Percentiles rank a stretch among this genome's conserved stretches.
Evolutionary conservation across 2,329 filamentous ascomycete species (phyloP).

Genomic region (Amphichorda felina): DNA sequence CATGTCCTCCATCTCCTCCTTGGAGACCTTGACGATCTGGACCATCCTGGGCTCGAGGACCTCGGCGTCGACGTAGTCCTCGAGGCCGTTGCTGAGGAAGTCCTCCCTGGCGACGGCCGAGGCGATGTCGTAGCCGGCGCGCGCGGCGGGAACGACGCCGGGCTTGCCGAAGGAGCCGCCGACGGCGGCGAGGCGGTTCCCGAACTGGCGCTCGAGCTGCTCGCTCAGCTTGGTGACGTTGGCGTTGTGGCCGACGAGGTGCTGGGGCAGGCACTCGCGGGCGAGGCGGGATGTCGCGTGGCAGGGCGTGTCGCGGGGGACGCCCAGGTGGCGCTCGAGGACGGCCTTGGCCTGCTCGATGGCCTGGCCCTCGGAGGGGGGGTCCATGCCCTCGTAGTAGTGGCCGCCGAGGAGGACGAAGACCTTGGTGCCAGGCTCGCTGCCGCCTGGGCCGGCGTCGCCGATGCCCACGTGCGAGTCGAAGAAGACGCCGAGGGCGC

Average conservation of each 20-base stretch:
- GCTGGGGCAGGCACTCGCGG: constrained; percentile 79
- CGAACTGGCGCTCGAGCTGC: constrained; percentile 43
- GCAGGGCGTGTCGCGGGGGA: constrained; percentile 45
- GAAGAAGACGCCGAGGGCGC: constrained; percentile 84
- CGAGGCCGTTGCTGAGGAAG: constrained; percentile 16
- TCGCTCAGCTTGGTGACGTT: constrained; percentile 46
- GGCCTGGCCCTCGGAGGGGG: constrained; percentile 53
- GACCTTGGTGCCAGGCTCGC: constrained; percentile 62
- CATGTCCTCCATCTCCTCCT: no score
- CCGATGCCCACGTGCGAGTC: constrained; percentile 51
- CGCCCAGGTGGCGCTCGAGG: constrained; percentile 62
- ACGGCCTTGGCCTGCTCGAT: constrained; percentile 57
- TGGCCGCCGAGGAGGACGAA: constrained; percentile 94
- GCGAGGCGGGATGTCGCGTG: constrained; percentile 47
- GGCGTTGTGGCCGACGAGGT: constrained; percentile 63
- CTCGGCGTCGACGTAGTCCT: constrained; percentile 10
- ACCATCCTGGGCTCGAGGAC: not conserved
- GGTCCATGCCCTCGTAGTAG: constrained; percentile 50
- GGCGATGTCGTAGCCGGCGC: constrained; percentile 34
- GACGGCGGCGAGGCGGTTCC: constrained; percentile 51
- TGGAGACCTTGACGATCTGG: no score
- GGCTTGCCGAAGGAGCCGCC: constrained; percentile 41
- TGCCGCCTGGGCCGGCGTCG: constrained; percentile 32
- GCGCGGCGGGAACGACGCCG: constrained; percentile 38
- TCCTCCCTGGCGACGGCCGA: constrained; percentile 17